Evolutionary conservation across 495 filamentous ascomycete genomes (phyloP).

Genomic region (Talaromyces thailandensis): DNA sequence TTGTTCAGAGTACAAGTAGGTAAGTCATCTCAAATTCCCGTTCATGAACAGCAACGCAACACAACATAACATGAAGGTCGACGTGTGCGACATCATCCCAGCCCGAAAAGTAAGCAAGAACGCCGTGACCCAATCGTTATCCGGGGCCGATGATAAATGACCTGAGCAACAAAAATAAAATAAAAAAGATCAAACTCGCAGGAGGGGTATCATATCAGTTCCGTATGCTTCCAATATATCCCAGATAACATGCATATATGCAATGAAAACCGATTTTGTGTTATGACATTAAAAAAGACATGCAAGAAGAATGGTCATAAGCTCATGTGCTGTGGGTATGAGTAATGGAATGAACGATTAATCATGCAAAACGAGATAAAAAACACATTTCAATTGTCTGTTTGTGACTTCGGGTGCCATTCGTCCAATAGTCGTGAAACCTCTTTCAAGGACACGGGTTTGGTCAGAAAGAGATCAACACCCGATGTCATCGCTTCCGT

Average conservation of each 20-base stretch:
- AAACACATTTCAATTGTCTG: not conserved
- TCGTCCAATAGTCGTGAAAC: slow-evolving; percentile 38
- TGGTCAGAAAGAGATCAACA: slow-evolving; percentile 65
- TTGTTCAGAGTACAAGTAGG: not conserved
- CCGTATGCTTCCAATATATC: slow-evolving; percentile 7
- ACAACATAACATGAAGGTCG: not conserved
- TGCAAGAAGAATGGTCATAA: not conserved
- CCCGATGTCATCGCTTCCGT: slow-evolving; percentile 58
- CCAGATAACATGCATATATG: slow-evolving; percentile 3
- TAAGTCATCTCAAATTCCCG: not conserved
- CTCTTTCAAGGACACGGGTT: slow-evolving; percentile 52
- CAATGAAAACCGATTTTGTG: not conserved
- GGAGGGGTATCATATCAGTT: slow-evolving; percentile 7
- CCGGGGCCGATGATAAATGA: not conserved
- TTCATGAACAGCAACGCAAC: not conserved
- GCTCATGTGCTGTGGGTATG: not conserved
- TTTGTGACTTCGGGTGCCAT: slow-evolving; percentile 25
- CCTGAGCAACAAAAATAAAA: too few relatives aligned
- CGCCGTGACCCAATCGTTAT: not conserved
- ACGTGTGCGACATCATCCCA: not conserved
- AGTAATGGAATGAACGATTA: not conserved
- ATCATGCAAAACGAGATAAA: not conserved
- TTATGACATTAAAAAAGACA: not conserved
- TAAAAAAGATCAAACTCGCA: not conserved
- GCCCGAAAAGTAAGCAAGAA: not conserved